Percentiles rank a stretch among this genome's conserved stretches.
These are phyloP conservation scores for Phytophthora meadii DNA, from an alignment of 352 stramenopile genomes.

Conservation along the genomic window DNA sequence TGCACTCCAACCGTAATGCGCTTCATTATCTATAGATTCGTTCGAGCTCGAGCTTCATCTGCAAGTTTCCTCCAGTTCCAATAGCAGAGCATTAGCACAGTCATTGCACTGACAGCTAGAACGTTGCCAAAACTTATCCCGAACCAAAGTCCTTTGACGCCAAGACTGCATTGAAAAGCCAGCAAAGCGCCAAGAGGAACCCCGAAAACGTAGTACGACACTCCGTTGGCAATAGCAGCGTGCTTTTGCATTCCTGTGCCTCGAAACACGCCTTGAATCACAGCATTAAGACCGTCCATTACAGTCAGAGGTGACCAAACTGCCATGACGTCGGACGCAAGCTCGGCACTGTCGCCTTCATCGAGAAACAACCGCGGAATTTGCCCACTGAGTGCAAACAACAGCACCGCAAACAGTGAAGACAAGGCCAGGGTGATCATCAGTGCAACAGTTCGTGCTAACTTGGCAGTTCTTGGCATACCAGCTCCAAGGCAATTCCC, in stretches of 20 bases:
- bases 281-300: slow-evolving; percentile 52
- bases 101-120: neutral
- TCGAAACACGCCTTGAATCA: slow-evolving; percentile 71
- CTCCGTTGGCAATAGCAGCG: slow-evolving; percentile 55
- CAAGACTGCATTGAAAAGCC: slow-evolving; percentile 30
- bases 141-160: slow-evolving; percentile 60
- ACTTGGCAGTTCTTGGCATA: slow-evolving; percentile 35
- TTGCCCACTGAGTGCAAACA: slow-evolving; percentile 13
- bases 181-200: slow-evolving; percentile 64
- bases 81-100: neutral
- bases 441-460: slow-evolving; percentile 41
- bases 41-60: slow-evolving; percentile 17
- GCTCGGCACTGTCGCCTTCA: slow-evolving; percentile 33
- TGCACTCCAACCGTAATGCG: no score
- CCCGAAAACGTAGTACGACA: slow-evolving; percentile 72
- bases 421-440: slow-evolving; percentile 32
- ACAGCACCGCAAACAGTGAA: slow-evolving; percentile 11
- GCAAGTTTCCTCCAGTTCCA: slow-evolving; percentile 15
- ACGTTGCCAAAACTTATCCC: slow-evolving; percentile 43
- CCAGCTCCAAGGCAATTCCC: slow-evolving; percentile 61
- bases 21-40: neutral
- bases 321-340: slow-evolving; percentile 43
- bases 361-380: slow-evolving; percentile 51
- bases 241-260: slow-evolving; percentile 57
- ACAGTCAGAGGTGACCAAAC: slow-evolving; percentile 46